Evolutionary conservation across 805 yeast genomes (phyloP), one percentile per base, ranked within the genome.

Genomic region (Starmerella apis): DNA sequence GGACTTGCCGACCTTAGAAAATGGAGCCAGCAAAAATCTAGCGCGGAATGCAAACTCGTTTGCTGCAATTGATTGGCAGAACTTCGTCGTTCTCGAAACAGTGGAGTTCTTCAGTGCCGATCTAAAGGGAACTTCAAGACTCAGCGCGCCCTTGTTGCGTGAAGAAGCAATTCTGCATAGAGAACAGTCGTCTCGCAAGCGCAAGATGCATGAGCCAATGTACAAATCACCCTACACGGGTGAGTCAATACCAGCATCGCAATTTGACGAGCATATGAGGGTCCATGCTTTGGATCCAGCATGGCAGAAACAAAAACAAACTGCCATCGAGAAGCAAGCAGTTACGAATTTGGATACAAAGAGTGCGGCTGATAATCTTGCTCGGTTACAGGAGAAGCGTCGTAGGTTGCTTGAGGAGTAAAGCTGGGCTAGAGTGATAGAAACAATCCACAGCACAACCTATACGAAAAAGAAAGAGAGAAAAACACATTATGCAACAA

Each of bases 181-280:
- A 25, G 51, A 38, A 16, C 27, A 24, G 16, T 23, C 31, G 16
- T 18, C 30, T 18, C 31, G 45, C 24, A 27, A 27, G 45, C 23
- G 35, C 11, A 37, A 4, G 13, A 14, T 27, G 9, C 18, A 31
- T 16, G 74, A 67, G 50, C 67, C 63, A 8, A 56, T 68, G 43
- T 74, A 87, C 36, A 73, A 70, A 55, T 86, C 95, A 61, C 96
- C 96, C n/a, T 70, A 84, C 36, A 84, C 95, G 0, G 81, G 81
- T 1, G 74, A 78, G 59, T 59, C 73, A 61, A 74, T 88, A 1
- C 82, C 88, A 0, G 92, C 83, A 57, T 71, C 73, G 37, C 69
- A 80, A 54, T 86, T 83, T 61, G 62, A 66, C 36, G 75, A 73
- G 53, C 96, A 90, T 63, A 69, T 88, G 56, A 75, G 77, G 52